Evolutionary conservation across 108 stramenopile species (phyloP), one percentile per base, ranked within the genome.

Genomic region (Aurantiochytrium sp.): DNA sequence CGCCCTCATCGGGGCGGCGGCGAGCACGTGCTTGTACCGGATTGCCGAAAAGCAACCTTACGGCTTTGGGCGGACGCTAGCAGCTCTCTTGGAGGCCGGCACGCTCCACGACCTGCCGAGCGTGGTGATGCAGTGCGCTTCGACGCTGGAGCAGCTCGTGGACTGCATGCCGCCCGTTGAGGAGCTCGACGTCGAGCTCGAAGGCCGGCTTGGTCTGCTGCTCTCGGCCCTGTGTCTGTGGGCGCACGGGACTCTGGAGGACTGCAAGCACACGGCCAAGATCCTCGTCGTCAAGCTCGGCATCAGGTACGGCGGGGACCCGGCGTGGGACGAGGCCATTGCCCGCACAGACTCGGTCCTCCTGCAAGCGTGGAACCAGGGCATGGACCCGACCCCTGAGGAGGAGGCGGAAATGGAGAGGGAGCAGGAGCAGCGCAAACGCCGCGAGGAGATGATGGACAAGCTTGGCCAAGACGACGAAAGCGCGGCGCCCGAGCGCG

Each of bases 31-130:
- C 3, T 30, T 81, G 30, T 81, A 81, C 2, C 73, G 73, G 21
- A 81, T 81, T 17, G 73, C 73, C 39, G 73, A 81, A 24, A 81
- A 81, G 45, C 73, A 81, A 24, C 73, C 73, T 12, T 81, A 81
- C 24, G 73, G 73, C 24, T 81, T 81, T 2, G 73, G 73, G n/a
- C 73, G 73, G 8, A 81, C 73, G 0, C 1, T 81, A 24, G 73
- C 73, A 48, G 39, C 73, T 19, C 73, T 81, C 3, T n/a, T 81
- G 8, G 73, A 81, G 45, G 73, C 73, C 1, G 73, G 73, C 2
- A 81, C 73, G 12, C 24, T 81, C 19, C 73, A 81, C 39, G 73
- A 81, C 24, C n/a, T 81, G 12, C 39, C 73, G 1, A 81, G 42
- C 30, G 73, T 81, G 36, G 39, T 81, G 10, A 17, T 81, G 42